A percentile compares a stretch with the other conserved stretches of the same genome.
Conservation (phyloP, 768 basidiomycete species). For the Kwoniella sp. region DNA sequence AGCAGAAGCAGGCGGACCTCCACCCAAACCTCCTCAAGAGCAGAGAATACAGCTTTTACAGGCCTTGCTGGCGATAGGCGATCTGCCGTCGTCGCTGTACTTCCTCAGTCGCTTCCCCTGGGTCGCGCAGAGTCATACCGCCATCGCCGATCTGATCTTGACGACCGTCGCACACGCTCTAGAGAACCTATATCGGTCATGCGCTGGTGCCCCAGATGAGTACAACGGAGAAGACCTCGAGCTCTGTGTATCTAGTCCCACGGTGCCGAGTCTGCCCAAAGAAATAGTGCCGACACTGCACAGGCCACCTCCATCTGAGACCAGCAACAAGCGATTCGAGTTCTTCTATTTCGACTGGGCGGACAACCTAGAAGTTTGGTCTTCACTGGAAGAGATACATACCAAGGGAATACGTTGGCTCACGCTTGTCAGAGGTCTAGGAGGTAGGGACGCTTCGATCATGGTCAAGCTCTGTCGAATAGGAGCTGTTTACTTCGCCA, state of each 20-base stretch:
- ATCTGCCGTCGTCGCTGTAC: slow-evolving; percentile 72
- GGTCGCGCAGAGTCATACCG: slow-evolving; percentile 76
- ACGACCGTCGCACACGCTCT: slow-evolving; percentile 73
- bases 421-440: slow-evolving; percentile 75
- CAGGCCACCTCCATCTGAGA: slow-evolving; percentile 79
- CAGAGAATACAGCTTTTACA: slow-evolving; percentile 78
- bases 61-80: slow-evolving; percentile 84
- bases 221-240: slow-evolving; percentile 21
- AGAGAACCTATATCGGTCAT: slow-evolving; percentile 63
- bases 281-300: slow-evolving; percentile 72
- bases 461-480: slow-evolving; percentile 78
- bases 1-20: slow-evolving; percentile 57
- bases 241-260: slow-evolving; percentile 18
- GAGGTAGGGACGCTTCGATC: slow-evolving; percentile 75
- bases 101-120: slow-evolving; percentile 82
- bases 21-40: slow-evolving; percentile 57
- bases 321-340: slow-evolving; percentile 71
- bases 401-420: slow-evolving; percentile 78
- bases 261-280: slow-evolving; percentile 3
- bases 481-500: slow-evolving; percentile 59
- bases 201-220: not conserved
- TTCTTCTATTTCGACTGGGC: slow-evolving; percentile 90
- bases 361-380: slow-evolving; percentile 68
- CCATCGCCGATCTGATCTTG: slow-evolving; percentile 83
- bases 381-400: slow-evolving; percentile 68